These are phyloP conservation scores for Globisporangium splendens DNA, from an alignment of 352 stramenopile species.

Conservation along the genomic window DNA sequence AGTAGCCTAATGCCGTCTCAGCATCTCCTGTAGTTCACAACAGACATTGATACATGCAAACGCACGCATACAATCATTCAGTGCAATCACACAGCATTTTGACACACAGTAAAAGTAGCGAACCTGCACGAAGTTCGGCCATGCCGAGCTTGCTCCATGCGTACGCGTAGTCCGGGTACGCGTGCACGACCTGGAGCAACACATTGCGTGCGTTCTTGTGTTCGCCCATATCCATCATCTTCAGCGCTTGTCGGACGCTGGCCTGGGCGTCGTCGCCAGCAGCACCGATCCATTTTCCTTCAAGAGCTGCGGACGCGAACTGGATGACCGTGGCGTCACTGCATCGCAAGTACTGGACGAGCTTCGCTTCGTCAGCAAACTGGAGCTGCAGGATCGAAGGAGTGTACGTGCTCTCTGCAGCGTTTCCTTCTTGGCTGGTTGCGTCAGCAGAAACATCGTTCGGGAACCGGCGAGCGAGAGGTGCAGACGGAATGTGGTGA, in stretches of 20 bases:
- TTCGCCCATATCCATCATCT: constrained; percentile 39
- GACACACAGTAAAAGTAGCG: constrained; percentile 1
- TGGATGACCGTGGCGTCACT: constrained; percentile 69
- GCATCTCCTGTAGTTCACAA: constrained; percentile 34
- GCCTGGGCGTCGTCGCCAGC: constrained; percentile 38
- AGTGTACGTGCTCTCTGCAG: constrained; percentile 7
- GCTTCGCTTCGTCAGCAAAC: constrained; percentile 54
- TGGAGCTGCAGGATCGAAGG: constrained; percentile 79
- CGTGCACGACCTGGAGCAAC: constrained; percentile 40
- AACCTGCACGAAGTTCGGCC: constrained; percentile 55
- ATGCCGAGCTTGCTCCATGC: constrained; percentile 77
- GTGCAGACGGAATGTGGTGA: constrained; percentile 53
- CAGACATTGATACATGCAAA: too few species aligned
- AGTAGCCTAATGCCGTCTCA: constrained; percentile 45
- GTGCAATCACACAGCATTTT: background rate
- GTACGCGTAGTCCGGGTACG: constrained; percentile 56
- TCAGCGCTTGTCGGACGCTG: constrained; percentile 35
- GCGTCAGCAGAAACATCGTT: constrained; percentile 31
- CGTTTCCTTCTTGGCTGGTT: background rate
- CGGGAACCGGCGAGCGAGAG: constrained; percentile 59
- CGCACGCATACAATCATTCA: background rate
- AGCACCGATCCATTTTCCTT: constrained; percentile 71
- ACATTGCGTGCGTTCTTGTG: constrained; percentile 35
- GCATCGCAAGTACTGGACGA: constrained; percentile 64
- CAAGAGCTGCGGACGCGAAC: constrained; percentile 61